Base-by-base conservation (phyloP, 2,329 filamentous ascomycete species). In the Lasiodiplodia gonubiensis region DNA sequence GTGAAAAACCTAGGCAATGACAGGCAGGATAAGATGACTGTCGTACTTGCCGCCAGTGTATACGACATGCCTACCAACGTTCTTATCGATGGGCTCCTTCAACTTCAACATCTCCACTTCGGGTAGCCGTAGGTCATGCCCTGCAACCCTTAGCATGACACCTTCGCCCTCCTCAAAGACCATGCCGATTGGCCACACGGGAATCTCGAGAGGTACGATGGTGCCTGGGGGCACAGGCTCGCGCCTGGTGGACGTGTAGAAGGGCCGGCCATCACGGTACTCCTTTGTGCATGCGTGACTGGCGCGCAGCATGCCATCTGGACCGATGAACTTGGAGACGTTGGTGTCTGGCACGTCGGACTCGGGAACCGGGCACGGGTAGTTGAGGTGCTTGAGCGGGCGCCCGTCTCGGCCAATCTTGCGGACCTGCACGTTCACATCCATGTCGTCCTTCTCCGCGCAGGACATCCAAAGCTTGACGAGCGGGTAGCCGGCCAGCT, bases 131-230 rank as follows among this genome's bases (percentile, higher is more conserved):
- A 67, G n/a, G 6, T 46, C 54, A 23, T 60, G 42, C 3, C 64
- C 64, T 0, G 64, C 64, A 52, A 67, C 46, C 25, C 64, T 52
- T 27, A 67, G 12, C 64, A 60, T 8, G 4, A 67, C 21, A 11
- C 64, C 54, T 68, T 84, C 80, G 0, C 80, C 82, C 6, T 74
- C 77, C 2, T 83, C 80, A 70, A 80, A 85, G 30, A 83, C 79
- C 0, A 83, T 76, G 0, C 82, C 82, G 74, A 81, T 80, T 0
- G 79, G 77, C 82, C 81, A 85, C 16, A 85, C 80, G 0, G 80
- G 81, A 67, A 85, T 84, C 57, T 84, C 81, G 4, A 85, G 71
- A 69, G 78, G 78, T 4, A 84, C 81, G 18, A 84, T 71, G 4
- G 78, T 72, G 0, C 82, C 82, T 0, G 75, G 75, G 1, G 71